These are phyloP conservation scores for Huntiella moniliformis DNA, from an alignment of 2,329 filamentous ascomycete species.

Conservation along the genomic window DNA sequence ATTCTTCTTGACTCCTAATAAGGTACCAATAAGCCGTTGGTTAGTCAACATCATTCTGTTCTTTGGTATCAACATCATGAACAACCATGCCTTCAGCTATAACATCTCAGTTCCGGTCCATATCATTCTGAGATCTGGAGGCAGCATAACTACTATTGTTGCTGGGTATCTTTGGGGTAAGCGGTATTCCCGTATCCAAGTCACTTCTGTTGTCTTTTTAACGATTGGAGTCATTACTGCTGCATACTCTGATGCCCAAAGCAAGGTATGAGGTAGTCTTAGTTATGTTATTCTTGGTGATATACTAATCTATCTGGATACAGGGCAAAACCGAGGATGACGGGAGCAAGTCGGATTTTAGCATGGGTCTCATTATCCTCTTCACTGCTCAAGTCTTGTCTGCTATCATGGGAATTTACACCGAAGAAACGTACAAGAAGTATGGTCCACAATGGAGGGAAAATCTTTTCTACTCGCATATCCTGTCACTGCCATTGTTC, in stretches of 20 bases:
- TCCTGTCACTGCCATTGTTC: slow-evolving; percentile 60
- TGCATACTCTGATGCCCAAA: slow-evolving; percentile 73
- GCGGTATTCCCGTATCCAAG: slow-evolving; percentile 60
- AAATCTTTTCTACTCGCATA: slow-evolving; percentile 82
- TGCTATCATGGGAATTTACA: slow-evolving; percentile 87
- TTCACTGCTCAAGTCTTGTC: slow-evolving; percentile 78
- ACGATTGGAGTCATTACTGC: slow-evolving; percentile 74
- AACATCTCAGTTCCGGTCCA: slow-evolving; percentile 91
- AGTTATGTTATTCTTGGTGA: background rate
- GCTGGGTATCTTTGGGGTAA: slow-evolving; percentile 81
- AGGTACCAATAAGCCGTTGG: slow-evolving; percentile 73
- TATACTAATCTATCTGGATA: background rate
- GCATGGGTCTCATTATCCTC: slow-evolving; percentile 59
- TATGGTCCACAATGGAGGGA: slow-evolving; percentile 89
- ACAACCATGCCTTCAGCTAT: slow-evolving; percentile 96
- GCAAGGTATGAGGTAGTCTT: slow-evolving; percentile 43
- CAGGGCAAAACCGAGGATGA: slow-evolving; percentile 10
- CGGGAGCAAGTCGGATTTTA: slow-evolving; percentile 18
- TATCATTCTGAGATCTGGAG: slow-evolving; percentile 87
- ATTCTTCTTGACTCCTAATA: slow-evolving; percentile 56
- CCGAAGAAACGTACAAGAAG: slow-evolving; percentile 69
- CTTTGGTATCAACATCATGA: slow-evolving; percentile 83
- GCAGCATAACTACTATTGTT: slow-evolving; percentile 85
- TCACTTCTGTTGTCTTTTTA: slow-evolving; percentile 63
- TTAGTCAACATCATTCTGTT: slow-evolving; percentile 76